These are phyloP conservation scores for Diplodia sapinea DNA, from an alignment of 2,329 filamentous ascomycete genomes.

Conservation along the genomic window DNA sequence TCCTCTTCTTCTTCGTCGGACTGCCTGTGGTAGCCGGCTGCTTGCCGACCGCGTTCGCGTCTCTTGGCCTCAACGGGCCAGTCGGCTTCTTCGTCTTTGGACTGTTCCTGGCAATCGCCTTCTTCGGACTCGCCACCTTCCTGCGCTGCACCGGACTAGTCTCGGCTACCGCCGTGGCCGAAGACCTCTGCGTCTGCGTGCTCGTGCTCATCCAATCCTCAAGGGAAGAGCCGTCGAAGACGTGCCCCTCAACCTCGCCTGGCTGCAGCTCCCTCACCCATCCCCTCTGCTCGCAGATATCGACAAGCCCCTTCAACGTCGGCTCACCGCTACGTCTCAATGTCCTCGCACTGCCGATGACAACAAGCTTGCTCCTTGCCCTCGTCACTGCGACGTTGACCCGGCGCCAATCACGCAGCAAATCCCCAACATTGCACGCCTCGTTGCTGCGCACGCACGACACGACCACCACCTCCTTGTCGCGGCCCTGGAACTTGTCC, in stretches of 20 bases:
- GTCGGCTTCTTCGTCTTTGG: conserved; percentile 35
- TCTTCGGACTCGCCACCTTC: conserved; percentile 41
- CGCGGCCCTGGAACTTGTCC: conserved; percentile 93
- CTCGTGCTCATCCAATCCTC: conserved; percentile 34
- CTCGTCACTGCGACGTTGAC: conserved; percentile 97
- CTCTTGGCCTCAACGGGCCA: neutral
- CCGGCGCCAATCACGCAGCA: conserved; percentile 87
- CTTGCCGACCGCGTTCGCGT: conserved; percentile 31
- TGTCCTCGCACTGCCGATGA: conserved; percentile 82
- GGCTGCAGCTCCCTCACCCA: conserved; percentile 79
- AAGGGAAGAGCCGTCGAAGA: conserved; percentile 61
- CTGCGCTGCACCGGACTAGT: conserved; percentile 32
- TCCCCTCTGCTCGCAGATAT: conserved; percentile 74
- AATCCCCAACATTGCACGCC: conserved; percentile 79
- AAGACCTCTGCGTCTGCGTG: conserved; percentile 11
- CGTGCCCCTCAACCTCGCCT: conserved; percentile 69
- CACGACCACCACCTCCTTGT: conserved; percentile 91
- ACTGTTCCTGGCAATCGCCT: conserved; percentile 16
- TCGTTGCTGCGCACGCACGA: conserved; percentile 89
- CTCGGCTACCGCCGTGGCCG: neutral
- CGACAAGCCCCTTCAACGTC: conserved; percentile 77
- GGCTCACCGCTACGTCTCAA: conserved; percentile 65
- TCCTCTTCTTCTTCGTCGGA: conserved; percentile 35
- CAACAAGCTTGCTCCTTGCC: conserved; percentile 87
- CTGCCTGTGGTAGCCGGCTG: conserved; percentile 29